Percentiles rank a stretch among this genome's conserved stretches.
phyloP scores from a whole-genome alignment of 768 basidiomycete species.

The Mycena filopes region DNA sequence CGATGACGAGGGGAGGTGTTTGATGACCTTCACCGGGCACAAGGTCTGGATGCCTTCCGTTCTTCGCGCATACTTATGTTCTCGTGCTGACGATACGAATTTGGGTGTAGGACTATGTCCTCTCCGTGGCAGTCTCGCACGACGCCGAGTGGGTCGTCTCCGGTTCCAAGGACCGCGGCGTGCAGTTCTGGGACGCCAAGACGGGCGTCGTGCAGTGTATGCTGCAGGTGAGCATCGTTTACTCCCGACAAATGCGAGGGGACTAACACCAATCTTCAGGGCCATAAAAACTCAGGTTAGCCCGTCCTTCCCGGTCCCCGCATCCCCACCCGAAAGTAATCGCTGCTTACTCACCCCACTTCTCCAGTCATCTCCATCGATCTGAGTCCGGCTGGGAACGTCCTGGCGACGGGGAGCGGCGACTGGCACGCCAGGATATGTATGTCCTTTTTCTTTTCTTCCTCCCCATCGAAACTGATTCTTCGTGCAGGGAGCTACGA shows the following conservation, averaged over 20 bases:
- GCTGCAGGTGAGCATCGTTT: conserved; percentile 58
- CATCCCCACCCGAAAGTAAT: neutral
- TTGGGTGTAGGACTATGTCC: conserved; percentile 68
- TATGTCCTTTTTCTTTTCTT: conserved; percentile 29
- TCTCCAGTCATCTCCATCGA: conserved; percentile 45
- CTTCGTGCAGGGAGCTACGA: conserved; percentile 31
- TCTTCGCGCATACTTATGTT: no score
- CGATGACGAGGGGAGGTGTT: conserved; percentile 62
- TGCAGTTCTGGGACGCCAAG: conserved; percentile 79
- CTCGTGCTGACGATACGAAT: neutral
- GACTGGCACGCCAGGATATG: conserved; percentile 50
- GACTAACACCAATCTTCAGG: conserved; percentile 19
- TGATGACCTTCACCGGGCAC: conserved; percentile 90
- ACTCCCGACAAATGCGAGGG: neutral
- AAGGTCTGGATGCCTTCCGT: conserved; percentile 78
- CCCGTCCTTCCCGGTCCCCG: conserved; percentile 32
- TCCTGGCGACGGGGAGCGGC: conserved; percentile 48
- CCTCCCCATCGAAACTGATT: neutral
- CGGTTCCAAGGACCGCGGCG: conserved; percentile 83
- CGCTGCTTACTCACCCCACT: neutral
- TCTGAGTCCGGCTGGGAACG: conserved; percentile 44
- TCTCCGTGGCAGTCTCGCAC: conserved; percentile 75
- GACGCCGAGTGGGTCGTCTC: conserved; percentile 87
- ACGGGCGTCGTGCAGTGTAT: conserved; percentile 74
- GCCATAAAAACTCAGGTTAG: conserved; percentile 48